A percentile compares a stretch with the other conserved stretches of the same genome.
Conservation (phyloP, 2,329 filamentous ascomycete species). For the Oidium heveae region DNA sequence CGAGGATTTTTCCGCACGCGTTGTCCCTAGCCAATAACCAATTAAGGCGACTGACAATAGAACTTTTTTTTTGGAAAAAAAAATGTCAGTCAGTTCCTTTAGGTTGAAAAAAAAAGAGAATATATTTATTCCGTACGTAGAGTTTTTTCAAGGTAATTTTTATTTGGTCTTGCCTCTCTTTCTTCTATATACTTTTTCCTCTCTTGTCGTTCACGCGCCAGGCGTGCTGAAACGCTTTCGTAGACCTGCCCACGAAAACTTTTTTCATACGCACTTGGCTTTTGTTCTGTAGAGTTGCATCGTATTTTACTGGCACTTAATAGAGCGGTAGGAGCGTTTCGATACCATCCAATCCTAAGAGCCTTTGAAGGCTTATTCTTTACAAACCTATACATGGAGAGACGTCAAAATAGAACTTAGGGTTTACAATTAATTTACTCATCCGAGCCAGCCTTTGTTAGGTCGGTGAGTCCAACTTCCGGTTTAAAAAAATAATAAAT, state of each 20-base stretch:
- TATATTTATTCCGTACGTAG: conserved; percentile 21
- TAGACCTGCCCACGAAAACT: conserved; percentile 32
- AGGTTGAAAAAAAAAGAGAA: neutral
- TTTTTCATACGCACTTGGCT: conserved; percentile 7
- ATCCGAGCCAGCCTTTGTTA: too few species aligned
- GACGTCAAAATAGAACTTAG: too few species aligned
- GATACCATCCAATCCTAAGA: too few species aligned
- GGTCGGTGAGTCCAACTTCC: too few species aligned
- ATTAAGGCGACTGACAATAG: conserved; percentile 9
- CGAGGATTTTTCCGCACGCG: conserved; percentile 24
- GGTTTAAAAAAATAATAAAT: too few species aligned
- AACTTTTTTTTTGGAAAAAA: conserved; percentile 6
- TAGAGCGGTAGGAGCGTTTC: too few species aligned
- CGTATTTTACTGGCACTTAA: too few species aligned
- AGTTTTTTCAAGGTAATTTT: conserved; percentile 25
- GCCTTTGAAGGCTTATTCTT: too few species aligned
- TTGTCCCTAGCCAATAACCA: conserved; percentile 31
- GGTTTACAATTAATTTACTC: too few species aligned
- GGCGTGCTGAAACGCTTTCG: conserved; percentile 28
- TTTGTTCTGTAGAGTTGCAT: neutral
- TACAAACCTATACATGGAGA: too few species aligned
- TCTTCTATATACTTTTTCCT: conserved; percentile 22
- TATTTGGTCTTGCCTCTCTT: conserved; percentile 16
- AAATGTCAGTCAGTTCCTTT: neutral
- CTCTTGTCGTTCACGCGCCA: conserved; percentile 28